Base-by-base conservation (phyloP, 2,329 filamentous ascomycete genomes). In the Myriosclerotinia curreyana region DNA sequence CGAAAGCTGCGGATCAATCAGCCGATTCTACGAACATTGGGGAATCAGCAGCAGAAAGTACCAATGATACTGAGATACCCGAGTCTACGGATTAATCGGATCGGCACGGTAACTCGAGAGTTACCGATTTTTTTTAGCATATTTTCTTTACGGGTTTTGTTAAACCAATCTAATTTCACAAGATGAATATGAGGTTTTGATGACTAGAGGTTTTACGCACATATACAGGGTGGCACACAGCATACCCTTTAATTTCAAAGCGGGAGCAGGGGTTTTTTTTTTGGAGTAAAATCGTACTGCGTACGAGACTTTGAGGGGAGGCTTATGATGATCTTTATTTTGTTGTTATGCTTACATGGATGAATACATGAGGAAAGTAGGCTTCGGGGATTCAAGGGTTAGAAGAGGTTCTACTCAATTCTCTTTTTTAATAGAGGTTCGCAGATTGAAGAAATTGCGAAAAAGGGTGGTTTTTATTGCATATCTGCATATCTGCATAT, bases 251-350 rank as follows among this genome's bases (percentile, higher is more conserved):
- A 14, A 48, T 58, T 48, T 58, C 55, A 48, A n/a, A 17, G 12
- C 20, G 42, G 55, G 42, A 48, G 55, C 42, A 42, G 55, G 55
- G 17, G 55, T 58, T 48, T 48, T 56, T 34, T 42, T 54, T 9
- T 28, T 22, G 28, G 55, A 36, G 55, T 58, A 58, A 46, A 17
- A 17, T 20, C 31, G 55, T 58, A 58, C 55, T 25, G 7, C 14
- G 28, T 58, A 58, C 42, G 42, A 58, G 55, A 76, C 81, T 28
- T 46, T 58, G 31, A 36, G n/a, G n/a, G 6, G n/a, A 7, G 48
- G 14, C 25, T 53, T 9, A 53, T 38, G 51, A 53, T 40, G 25
- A 48, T 36, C 4, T 58, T 36, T 25, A 20, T 36, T 58, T 36
- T 17, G n/a, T 36, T 34, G 31, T 22, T 7, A 48, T 48, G 28